Conservation (phyloP, 2,329 filamentous ascomycete genomes). For the Neophaeococcomyces aloes region DNA sequence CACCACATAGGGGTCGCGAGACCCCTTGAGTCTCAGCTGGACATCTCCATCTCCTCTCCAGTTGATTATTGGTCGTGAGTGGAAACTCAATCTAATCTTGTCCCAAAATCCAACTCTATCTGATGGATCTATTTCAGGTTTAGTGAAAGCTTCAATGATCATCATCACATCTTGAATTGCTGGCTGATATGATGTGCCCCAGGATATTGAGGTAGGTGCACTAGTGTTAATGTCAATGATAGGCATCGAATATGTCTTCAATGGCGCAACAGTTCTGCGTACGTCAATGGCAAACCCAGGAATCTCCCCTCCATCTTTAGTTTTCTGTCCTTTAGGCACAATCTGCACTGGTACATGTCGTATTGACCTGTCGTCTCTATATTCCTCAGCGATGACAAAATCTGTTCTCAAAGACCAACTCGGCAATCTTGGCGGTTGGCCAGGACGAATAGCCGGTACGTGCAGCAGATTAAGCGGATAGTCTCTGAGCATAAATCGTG, state of each 20-base stretch:
- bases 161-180: constrained; percentile 99
- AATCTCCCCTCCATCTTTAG: constrained; percentile 43
- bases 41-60: constrained; percentile 97
- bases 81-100: constrained; percentile 88
- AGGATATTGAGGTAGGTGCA: constrained; percentile 84
- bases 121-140: constrained; percentile 85
- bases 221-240: constrained; percentile 85
- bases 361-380: constrained; percentile 66
- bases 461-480: constrained; percentile 89
- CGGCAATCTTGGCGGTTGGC: constrained; percentile 69
- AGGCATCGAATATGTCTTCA: constrained; percentile 94
- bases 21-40: constrained; percentile 79
- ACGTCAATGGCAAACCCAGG: constrained; percentile 75
- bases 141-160: constrained; percentile 94
- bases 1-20: constrained; percentile 84
- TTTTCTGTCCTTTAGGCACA: constrained; percentile 55
- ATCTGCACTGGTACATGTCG: constrained; percentile 74
- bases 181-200: constrained; percentile 95
- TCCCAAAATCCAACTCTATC: constrained; percentile 97
- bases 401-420: constrained; percentile 77
- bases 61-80: constrained; percentile 75
- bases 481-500: constrained; percentile 73
- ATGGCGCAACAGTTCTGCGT: constrained; percentile 78
- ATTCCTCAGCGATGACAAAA: constrained; percentile 94
- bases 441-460: constrained; percentile 68